phyloP scores from a whole-genome alignment of 768 basidiomycete genomes.

The Tricholoma terreum region DNA sequence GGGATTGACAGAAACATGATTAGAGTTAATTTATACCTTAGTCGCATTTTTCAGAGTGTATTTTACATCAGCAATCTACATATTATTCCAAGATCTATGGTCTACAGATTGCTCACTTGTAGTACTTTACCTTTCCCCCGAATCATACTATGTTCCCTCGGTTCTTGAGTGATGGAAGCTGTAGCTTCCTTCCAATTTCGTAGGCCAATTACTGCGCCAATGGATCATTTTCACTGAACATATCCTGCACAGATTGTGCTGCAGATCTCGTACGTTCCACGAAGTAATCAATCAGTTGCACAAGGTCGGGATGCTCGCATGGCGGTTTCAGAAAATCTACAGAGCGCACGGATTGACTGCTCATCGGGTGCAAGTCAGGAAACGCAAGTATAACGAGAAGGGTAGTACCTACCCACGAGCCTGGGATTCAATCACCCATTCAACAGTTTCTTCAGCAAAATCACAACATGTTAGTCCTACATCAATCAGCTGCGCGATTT shows the following conservation, averaged over 20 bases:
- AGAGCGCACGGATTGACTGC: slow-evolving; percentile 19
- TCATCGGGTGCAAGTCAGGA: neutral
- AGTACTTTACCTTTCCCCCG: too few species aligned
- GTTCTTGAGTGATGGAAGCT: too few species aligned
- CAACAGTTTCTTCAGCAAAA: slow-evolving; percentile 16
- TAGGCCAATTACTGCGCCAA: neutral
- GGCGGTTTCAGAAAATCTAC: slow-evolving; percentile 16
- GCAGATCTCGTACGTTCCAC: slow-evolving; percentile 16
- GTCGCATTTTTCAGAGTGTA: neutral
- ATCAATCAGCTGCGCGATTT: slow-evolving; percentile 16
- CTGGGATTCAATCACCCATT: slow-evolving; percentile 19
- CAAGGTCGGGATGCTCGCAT: slow-evolving; percentile 10
- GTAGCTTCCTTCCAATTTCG: too few species aligned
- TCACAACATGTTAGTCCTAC: slow-evolving; percentile 14
- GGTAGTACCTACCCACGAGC: slow-evolving; percentile 12
- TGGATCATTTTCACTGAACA: slow-evolving; percentile 8
- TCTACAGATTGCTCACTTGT: too few species aligned
- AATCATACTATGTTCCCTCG: too few species aligned
- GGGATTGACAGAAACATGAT: slow-evolving; percentile 51
- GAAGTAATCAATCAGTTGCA: slow-evolving; percentile 22
- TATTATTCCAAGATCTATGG: too few species aligned
- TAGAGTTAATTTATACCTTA: neutral
- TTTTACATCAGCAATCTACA: too few species aligned
- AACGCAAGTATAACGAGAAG: neutral
- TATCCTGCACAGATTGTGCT: slow-evolving; percentile 16